These are phyloP conservation scores for Senna siamea DNA, from an alignment of 306 rosid species.

Conservation along the genomic window DNA sequence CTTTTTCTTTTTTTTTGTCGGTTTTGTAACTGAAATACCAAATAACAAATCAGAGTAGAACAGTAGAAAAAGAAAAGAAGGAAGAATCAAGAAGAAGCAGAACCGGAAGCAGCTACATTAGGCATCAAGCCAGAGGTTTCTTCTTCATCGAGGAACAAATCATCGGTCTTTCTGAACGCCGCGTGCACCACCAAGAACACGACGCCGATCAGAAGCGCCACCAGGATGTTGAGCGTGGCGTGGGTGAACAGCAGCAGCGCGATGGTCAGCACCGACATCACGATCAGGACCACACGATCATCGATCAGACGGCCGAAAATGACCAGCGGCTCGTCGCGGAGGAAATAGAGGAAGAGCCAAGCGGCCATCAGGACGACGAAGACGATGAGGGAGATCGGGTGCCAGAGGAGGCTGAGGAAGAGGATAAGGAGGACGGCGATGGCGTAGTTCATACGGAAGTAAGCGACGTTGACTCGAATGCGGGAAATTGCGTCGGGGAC, in stretches of 20 bases:
- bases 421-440: constrained; percentile 55
- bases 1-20: too few relatives aligned
- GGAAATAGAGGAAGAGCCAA: constrained; percentile 88
- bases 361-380: constrained; percentile 55
- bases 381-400: constrained; percentile 87
- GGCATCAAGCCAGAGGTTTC: constrained; percentile 27
- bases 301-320: constrained; percentile 56
- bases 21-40: neutral
- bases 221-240: constrained; percentile 63
- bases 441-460: constrained; percentile 83
- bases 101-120: constrained; percentile 5
- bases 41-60: neutral
- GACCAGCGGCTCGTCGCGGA: constrained; percentile 80
- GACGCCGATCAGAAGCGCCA: constrained; percentile 51
- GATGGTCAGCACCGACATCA: constrained; percentile 61
- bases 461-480: constrained; percentile 50
- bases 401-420: constrained; percentile 78
- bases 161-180: constrained; percentile 59
- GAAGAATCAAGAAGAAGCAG: constrained; percentile 13
- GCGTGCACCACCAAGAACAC: constrained; percentile 56
- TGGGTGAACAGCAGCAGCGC: constrained; percentile 65
- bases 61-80: neutral
- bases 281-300: constrained; percentile 63
- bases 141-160: constrained; percentile 68
- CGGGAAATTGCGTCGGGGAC: constrained; percentile 44